These are phyloP conservation scores for Kwoniella newhampshirensis DNA, from an alignment of 768 basidiomycete genomes.

Conservation along the genomic window DNA sequence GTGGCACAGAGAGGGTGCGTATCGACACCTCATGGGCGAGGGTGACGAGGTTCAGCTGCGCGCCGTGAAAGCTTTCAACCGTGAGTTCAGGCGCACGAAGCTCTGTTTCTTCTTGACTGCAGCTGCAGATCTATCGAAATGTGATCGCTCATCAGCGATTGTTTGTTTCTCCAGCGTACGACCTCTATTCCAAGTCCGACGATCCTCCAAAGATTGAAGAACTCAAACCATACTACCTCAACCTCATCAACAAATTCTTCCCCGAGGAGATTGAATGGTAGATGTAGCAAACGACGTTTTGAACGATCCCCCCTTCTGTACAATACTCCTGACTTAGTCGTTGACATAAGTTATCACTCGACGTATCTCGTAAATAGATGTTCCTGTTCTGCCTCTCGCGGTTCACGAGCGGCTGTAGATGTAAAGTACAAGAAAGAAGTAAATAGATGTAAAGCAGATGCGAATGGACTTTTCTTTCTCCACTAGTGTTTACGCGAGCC, in stretches of 20 bases:
- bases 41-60: conserved; percentile 55
- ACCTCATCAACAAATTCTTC: conserved; percentile 81
- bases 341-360: too few relatives aligned
- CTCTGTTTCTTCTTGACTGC: not conserved
- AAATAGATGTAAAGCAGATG: too few relatives aligned
- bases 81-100: conserved; percentile 18
- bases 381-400: too few relatives aligned
- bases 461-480: too few relatives aligned
- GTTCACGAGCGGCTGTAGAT: too few relatives aligned
- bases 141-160: not conserved
- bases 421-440: too few relatives aligned
- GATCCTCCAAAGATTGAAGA: conserved; percentile 63
- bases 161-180: conserved; percentile 66
- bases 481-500: too few relatives aligned
- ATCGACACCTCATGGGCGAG: conserved; percentile 73
- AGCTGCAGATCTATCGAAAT: not conserved
- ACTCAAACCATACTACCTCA: conserved; percentile 77
- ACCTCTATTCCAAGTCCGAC: conserved; percentile 87
- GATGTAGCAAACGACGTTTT: not conserved
- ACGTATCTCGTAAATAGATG: too few relatives aligned
- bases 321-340: too few relatives aligned
- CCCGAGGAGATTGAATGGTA: conserved; percentile 79
- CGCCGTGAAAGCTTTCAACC: conserved; percentile 84
- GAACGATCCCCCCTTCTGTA: too few relatives aligned
- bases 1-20: conserved; percentile 88